Evolutionary conservation across 2,329 filamentous ascomycete genomes (phyloP), one percentile per base, ranked within the genome.

Genomic region (Cercospora zeina): DNA sequence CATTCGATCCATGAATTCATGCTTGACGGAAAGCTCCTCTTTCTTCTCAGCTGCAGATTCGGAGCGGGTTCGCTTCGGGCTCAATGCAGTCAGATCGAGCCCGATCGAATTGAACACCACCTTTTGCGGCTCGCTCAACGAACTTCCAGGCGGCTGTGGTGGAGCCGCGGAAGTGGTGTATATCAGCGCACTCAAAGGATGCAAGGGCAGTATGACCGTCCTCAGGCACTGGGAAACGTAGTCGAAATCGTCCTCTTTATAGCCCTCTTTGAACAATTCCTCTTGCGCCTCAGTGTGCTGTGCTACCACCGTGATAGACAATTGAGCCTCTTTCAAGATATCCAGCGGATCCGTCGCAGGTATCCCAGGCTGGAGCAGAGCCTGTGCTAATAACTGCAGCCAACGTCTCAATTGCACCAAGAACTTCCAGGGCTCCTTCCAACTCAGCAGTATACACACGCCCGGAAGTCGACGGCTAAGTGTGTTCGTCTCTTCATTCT

Each of bases 201-300:
- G 67, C 54, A 81, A 75, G 56, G 93, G 93, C 66, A 99, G 81
- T 45, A 99, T 79, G 39, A 96, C 87, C 0, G 95, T 97, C 68
- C 95, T 86, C 72, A 99, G 80, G 74, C 93, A 96, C 74, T 99
- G 95, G 62, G 97, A 83, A 47, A 99, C 90, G 68, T 95, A 93
- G 75, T 99, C 95, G 72, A 99, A 99, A 70, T 96, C 89, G 68
- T 96, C 91, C 76, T 99, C 95, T 77, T 92, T 93, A 92, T 93
- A 99, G 13, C 89, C 87, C 62, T 91, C 93, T 75, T 90, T 91
- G 77, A 97, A 95, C 62, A 99, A 77, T 39, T 86, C 85, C 72
- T 97, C 93, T 75, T 97, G 96, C 75, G 90, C 92, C 77, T 96
- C 91, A 13, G 91, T 92, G 74, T 96, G 95, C 76, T 97, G 93